A percentile compares a stretch with the other conserved stretches of the same genome.
phyloP scores from a whole-genome alignment of 163 green algal genomes.

The Coccomyxa subellipsoidea region DNA sequence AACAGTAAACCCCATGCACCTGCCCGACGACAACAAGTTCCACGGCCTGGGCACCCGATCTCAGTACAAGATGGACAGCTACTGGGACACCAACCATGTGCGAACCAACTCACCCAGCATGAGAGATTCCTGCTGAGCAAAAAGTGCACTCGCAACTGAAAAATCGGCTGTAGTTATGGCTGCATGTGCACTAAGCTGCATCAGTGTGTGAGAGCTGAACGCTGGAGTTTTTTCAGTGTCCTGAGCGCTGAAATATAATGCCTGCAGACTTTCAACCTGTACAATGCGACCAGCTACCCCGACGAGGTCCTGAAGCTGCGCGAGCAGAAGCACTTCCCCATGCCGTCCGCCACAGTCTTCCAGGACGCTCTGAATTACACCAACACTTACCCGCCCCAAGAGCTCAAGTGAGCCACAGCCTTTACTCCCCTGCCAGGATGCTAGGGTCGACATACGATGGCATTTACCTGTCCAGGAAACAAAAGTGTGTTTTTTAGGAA shows the following conservation, averaged over 20 bases:
- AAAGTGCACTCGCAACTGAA: neutral
- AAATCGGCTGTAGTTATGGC: too few species aligned
- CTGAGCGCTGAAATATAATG: too few species aligned
- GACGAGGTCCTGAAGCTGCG: neutral
- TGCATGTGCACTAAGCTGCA: too few species aligned
- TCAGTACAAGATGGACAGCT: slow-evolving; percentile 10
- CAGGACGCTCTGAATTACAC: neutral
- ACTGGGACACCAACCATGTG: slow-evolving; percentile 13
- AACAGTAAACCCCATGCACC: neutral
- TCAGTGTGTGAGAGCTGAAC: too few species aligned
- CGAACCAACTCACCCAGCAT: neutral
- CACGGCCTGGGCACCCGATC: neutral
- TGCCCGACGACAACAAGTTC: slow-evolving; percentile 8
- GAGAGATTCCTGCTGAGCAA: neutral
- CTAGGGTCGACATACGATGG: too few species aligned
- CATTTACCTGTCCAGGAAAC: neutral
- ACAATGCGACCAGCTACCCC: neutral
- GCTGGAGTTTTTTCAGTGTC: too few species aligned
- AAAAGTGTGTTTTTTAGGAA: too few species aligned
- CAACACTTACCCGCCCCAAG: neutral
- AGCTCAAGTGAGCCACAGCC: neutral
- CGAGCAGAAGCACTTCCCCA: neutral
- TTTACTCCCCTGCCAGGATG: neutral
- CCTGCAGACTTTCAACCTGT: slow-evolving; percentile 4
- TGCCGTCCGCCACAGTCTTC: neutral